A percentile compares a stretch with the other conserved stretches of the same genome.
Conservation (phyloP, 345 rosid genomes). For the Lepidium africanum region DNA sequence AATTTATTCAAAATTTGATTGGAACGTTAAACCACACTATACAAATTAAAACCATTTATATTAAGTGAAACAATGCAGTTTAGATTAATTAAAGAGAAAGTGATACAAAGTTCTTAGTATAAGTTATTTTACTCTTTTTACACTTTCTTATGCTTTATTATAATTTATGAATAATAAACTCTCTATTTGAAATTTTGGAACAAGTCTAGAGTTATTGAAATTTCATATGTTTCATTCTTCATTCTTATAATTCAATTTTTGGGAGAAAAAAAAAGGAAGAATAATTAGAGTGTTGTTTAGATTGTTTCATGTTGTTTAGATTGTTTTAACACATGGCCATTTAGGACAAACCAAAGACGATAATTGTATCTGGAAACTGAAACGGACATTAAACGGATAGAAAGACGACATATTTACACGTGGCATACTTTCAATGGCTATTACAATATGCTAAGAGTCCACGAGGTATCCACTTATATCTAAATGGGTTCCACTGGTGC, state of each 20-base stretch:
- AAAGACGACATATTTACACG: neutral
- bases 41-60: neutral
- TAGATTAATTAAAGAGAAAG: neutral
- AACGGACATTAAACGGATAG: neutral
- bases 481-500: neutral
- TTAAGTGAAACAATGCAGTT: neutral
- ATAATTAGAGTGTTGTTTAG: neutral
- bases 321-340: neutral
- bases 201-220: neutral
- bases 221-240: neutral
- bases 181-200: neutral
- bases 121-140: neutral
- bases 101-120: neutral
- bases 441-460: neutral
- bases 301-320: neutral
- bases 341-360: neutral
- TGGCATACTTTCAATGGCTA: neutral
- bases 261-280: neutral
- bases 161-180: neutral
- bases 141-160: neutral
- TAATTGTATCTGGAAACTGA: neutral
- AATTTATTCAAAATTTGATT: neutral
- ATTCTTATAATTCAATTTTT: neutral
- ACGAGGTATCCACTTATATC: neutral
- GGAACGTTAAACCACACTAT: neutral